phyloP scores from a whole-genome alignment of 257 asterid species.

The Paraleonurus japonicus region DNA sequence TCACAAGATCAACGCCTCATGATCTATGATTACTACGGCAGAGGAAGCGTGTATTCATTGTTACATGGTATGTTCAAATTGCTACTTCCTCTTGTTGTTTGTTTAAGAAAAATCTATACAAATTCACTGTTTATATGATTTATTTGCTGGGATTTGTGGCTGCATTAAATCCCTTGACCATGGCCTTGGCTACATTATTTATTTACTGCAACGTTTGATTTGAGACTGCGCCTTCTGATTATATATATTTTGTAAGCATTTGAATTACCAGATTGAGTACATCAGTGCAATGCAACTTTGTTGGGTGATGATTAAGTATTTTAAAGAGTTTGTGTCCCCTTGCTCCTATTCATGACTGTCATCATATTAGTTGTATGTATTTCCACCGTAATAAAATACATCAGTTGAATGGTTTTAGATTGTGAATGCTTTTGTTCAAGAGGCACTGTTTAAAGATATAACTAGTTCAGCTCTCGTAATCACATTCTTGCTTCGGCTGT shows the following conservation, averaged over 20 bases:
- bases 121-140: not conserved
- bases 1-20: not conserved
- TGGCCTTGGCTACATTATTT: not conserved
- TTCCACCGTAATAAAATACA: not conserved
- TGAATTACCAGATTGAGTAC: not conserved
- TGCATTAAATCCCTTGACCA: not conserved
- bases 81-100: not conserved
- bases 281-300: not conserved
- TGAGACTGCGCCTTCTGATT: not conserved
- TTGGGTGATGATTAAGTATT: not conserved
- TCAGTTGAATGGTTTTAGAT: not conserved
- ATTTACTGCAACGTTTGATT: not conserved
- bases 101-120: not conserved
- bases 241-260: not conserved
- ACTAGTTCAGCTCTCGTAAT: not conserved
- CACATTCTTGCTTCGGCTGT: not conserved
- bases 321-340: not conserved
- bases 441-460: not conserved
- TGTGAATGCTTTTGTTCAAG: not conserved
- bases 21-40: constrained; percentile 17
- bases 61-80: constrained; percentile 22
- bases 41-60: constrained; percentile 15
- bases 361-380: not conserved
- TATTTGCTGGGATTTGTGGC: not conserved
- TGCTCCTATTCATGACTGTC: not conserved